Evolutionary conservation across 1,139 yeast species (phyloP).

Genomic region (Blastobotrys proliferans): DNA sequence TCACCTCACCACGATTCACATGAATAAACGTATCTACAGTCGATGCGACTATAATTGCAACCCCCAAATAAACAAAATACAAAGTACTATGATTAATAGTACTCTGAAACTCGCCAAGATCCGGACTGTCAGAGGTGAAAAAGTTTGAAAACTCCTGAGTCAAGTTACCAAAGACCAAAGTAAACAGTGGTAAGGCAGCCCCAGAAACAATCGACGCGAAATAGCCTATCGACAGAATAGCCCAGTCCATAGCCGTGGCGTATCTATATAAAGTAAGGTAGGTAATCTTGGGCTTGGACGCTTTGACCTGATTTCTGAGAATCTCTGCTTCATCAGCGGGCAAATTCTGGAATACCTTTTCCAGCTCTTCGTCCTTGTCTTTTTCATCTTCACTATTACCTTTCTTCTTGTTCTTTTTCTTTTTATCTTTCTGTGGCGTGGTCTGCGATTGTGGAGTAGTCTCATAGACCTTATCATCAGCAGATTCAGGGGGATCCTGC

Average conservation of each 20-base stretch:
- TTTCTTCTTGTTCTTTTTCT: constrained; percentile 8
- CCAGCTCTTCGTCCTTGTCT: constrained; percentile 3
- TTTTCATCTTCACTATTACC: not conserved
- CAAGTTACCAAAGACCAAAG: constrained; percentile 39
- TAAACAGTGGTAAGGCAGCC: constrained; percentile 40
- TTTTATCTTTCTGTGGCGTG: not conserved
- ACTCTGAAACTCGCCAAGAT: constrained; percentile 32
- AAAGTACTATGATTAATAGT: constrained; percentile 35
- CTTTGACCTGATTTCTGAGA: constrained; percentile 33
- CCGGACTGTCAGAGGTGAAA: constrained; percentile 28
- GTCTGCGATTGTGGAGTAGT: no score
- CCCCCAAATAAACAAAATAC: constrained; percentile 38
- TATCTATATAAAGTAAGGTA: constrained; percentile 35
- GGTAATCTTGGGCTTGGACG: constrained; percentile 26
- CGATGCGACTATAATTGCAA: constrained; percentile 36
- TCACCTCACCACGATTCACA: constrained; percentile 41
- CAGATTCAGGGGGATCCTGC: no score
- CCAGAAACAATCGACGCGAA: constrained; percentile 36
- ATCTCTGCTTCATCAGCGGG: constrained; percentile 33
- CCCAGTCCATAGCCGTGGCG: constrained; percentile 32
- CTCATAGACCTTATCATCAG: no score
- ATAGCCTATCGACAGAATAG: constrained; percentile 30
- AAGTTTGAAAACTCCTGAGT: constrained; percentile 37
- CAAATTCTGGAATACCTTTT: constrained; percentile 27
- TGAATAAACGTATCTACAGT: constrained; percentile 35